Evolutionary conservation across 2,329 filamentous ascomycete genomes (phyloP), one percentile per base, ranked within the genome.

Genomic region (Ilyonectria mors-panacis): DNA sequence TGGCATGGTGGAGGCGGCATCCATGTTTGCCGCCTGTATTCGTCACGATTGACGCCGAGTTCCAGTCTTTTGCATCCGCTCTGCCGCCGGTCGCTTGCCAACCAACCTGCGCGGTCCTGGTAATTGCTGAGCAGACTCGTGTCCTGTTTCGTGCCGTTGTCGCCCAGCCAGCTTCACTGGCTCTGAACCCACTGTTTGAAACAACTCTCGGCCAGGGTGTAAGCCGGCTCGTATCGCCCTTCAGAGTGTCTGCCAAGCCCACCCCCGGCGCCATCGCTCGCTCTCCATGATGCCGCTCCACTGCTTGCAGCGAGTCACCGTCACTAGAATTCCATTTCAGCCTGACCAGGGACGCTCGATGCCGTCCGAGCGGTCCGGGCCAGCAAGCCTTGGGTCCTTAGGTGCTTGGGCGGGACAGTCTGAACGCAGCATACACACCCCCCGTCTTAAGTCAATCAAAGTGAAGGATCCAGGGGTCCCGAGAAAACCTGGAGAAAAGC

Each of bases 11-110:
- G 59, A 74, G 62, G 65, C 51, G 54, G 63, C 50, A 63, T 64
- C 65, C 64, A 51, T 42, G 51, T 42, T 61, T 57, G 37, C 55
- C 61, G 59, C 63, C 60, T 63, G 65, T 66, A 72, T 70, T 72
- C 67, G 72, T 67, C 61, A 65, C 69, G 64, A 70, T 66, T 71
- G 59, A 71, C 70, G 66, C 72, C 58, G 66, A 67, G 68, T 50
- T 65, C 56, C 60, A 63, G 59, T 59, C 50, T 48, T 63, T 54
- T 53, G 47, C 19, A 50, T 62, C 59, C 64, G 63, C 57, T 56
- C 62, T 57, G 57, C 63, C 67, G 59, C 70, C 68, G 59, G 63
- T 65, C 63, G 53, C 42, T 62, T 54, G 42, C 58, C 56, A 57
- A 55, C 59, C 56, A 54, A 59, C 57, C 19, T 30, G 42, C 58